Percentiles rank a stretch among this genome's conserved stretches.
phyloP scores from a whole-genome alignment of 1,139 yeast genomes.

The Nakaseomyces glabratus region DNA sequence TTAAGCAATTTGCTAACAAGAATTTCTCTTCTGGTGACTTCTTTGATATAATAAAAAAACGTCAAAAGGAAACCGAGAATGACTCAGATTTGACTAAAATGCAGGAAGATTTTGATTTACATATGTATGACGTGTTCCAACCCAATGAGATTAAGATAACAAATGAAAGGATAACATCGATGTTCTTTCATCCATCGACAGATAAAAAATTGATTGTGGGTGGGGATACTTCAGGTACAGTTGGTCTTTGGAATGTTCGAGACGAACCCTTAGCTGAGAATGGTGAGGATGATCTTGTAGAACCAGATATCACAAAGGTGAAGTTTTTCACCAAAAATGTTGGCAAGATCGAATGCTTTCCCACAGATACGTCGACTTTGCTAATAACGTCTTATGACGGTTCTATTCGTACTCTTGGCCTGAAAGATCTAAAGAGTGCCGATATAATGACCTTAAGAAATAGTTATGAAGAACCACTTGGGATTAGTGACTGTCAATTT shows the following conservation, averaged over 20 bases:
- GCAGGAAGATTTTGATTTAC: slow-evolving; percentile 44
- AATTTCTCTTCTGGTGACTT: slow-evolving; percentile 73
- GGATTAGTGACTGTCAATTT: slow-evolving; percentile 50
- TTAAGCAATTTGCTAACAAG: slow-evolving; percentile 34
- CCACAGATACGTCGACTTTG: slow-evolving; percentile 44
- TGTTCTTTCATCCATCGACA: slow-evolving; percentile 65
- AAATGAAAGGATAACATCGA: slow-evolving; percentile 62
- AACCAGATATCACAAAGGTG: slow-evolving; percentile 54
- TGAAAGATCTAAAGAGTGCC: slow-evolving; percentile 48
- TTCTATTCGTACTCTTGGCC: slow-evolving; percentile 62
- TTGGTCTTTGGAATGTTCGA: slow-evolving; percentile 86
- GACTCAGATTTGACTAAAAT: slow-evolving; percentile 36
- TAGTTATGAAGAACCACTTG: slow-evolving; percentile 43
- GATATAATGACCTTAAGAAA: slow-evolving; percentile 50
- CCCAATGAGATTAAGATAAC: slow-evolving; percentile 69
- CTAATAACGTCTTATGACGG: slow-evolving; percentile 82
- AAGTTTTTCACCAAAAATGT: slow-evolving; percentile 72
- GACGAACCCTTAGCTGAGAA: slow-evolving; percentile 19
- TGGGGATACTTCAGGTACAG: slow-evolving; percentile 77
- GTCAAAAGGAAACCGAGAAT: slow-evolving; percentile 17
- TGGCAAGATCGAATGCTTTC: slow-evolving; percentile 50
- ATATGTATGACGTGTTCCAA: slow-evolving; percentile 46
- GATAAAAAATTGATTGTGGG: slow-evolving; percentile 61
- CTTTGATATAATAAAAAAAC: slow-evolving; percentile 43
- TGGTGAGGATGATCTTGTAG: slow-evolving; percentile 37